Conservation (phyloP, 176 grass and related monocot species). For the Carex littledalei region DNA sequence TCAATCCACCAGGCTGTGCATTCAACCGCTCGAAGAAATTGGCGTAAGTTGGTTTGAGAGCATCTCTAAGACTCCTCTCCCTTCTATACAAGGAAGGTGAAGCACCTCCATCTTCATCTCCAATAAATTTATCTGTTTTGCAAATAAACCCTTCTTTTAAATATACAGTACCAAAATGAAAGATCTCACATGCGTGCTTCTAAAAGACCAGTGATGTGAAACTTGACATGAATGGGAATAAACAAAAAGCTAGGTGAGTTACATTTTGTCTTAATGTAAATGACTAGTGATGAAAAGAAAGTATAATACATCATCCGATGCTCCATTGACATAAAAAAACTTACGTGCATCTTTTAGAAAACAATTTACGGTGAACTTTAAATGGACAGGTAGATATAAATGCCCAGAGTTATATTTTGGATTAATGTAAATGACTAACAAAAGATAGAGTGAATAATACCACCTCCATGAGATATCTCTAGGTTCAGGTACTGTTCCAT, state of each 20-base stretch:
- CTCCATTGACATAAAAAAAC: conserved; percentile 52
- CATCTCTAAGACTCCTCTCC: conserved; percentile 69
- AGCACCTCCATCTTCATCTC: conserved; percentile 33
- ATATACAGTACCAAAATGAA: background rate
- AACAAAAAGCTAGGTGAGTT: background rate
- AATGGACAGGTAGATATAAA: background rate
- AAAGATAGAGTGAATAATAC: background rate
- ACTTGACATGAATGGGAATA: background rate
- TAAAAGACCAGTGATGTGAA: background rate
- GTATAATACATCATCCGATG: background rate
- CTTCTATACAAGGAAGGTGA: conserved; percentile 64
- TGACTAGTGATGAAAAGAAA: background rate
- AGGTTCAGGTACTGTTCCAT: conserved; percentile 67
- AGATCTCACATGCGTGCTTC: background rate
- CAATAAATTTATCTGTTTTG: conserved; percentile 17
- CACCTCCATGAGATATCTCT: conserved; percentile 29
- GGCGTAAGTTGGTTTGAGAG: conserved; percentile 60
- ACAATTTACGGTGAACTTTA: background rate
- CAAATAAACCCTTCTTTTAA: background rate
- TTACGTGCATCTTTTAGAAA: background rate
- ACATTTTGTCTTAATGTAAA: background rate
- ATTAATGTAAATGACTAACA: background rate
- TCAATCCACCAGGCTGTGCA: conserved; percentile 75
- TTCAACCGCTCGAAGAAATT: conserved; percentile 79
- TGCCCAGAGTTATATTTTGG: background rate